These are phyloP conservation scores for Schoenoplectus tabernaemontani DNA, from an alignment of 202 grass and related monocot genomes.

Conservation along the genomic window DNA sequence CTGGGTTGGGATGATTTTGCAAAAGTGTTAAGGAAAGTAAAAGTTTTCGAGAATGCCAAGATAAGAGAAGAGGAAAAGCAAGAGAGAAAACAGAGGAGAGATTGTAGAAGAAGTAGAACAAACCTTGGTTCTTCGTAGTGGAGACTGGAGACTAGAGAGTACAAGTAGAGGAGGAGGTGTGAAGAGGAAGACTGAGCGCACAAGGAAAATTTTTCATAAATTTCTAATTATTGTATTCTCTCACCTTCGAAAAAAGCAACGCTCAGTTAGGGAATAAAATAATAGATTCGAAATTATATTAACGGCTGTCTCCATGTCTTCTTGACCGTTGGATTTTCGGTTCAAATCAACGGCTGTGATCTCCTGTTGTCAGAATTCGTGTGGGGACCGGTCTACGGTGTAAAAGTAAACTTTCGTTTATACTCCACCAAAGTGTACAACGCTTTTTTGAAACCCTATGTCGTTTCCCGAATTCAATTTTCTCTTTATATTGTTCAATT, in stretches of 20 bases:
- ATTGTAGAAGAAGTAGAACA: too few species aligned
- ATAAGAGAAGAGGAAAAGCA: not conserved
- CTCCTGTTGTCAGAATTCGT: not conserved
- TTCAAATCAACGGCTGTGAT: not conserved
- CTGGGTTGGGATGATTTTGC: not conserved
- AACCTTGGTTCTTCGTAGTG: too few species aligned
- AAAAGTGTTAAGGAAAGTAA: constrained; percentile 5
- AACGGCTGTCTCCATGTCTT: not conserved
- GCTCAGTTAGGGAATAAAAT: constrained; percentile 18
- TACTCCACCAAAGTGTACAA: not conserved
- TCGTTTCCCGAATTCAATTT: not conserved
- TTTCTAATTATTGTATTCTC: constrained; percentile 22
- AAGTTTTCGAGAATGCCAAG: not conserved
- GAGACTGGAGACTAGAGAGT: too few species aligned
- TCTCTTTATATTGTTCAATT: too few species aligned
- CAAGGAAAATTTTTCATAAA: not conserved
- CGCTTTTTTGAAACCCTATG: not conserved
- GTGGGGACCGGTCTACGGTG: not conserved
- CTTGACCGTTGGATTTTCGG: not conserved
- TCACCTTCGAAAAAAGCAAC: constrained; percentile 20
- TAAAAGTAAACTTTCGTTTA: not conserved
- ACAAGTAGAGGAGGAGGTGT: constrained; percentile 14
- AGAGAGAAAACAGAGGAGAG: too few species aligned
- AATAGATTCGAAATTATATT: constrained; percentile 14
- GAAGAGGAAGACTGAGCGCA: constrained; percentile 16